Conservation (phyloP, 306 rosid species). For the Ormosia semicastrata region DNA sequence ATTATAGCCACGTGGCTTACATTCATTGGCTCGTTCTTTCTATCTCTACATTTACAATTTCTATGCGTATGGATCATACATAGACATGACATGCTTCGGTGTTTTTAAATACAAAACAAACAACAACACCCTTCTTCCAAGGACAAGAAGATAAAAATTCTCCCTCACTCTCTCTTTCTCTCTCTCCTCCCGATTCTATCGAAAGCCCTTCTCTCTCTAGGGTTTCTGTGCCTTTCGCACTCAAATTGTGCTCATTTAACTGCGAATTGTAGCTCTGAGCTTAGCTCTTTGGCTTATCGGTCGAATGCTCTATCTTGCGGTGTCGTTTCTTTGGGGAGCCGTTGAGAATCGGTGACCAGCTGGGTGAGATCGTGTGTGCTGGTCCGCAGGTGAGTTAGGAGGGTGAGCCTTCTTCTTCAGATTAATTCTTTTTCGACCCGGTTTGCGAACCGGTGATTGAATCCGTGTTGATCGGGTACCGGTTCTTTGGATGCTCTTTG, state of each 20-base stretch:
- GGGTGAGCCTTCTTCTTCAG: conserved; percentile 26
- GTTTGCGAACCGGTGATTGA: conserved; percentile 22
- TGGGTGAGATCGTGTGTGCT: conserved; percentile 34
- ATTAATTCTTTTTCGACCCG: conserved; percentile 17
- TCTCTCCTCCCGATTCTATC: conserved; percentile 38
- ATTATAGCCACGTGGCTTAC: conserved; percentile 37
- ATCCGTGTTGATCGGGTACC: conserved; percentile 37
- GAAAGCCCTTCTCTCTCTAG: conserved; percentile 55
- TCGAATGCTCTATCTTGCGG: conserved; percentile 21
- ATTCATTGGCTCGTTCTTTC: neutral
- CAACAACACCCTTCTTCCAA: conserved; percentile 39
- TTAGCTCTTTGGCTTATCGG: conserved; percentile 16
- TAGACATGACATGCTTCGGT: conserved; percentile 38
- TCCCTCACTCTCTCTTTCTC: conserved; percentile 26
- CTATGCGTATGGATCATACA: conserved; percentile 31
- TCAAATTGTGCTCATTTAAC: conserved; percentile 39
- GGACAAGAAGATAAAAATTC: conserved; percentile 52
- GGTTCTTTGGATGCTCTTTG: neutral
- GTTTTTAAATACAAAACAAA: conserved; percentile 27
- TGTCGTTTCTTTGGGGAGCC: conserved; percentile 40
- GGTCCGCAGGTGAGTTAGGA: conserved; percentile 29
- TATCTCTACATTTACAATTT: conserved; percentile 27
- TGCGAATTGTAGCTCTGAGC: conserved; percentile 43
- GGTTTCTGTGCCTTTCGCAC: conserved; percentile 67
- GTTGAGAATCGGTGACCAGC: conserved; percentile 47